Evolutionary conservation across 2,329 filamentous ascomycete species (phyloP).

Genomic region (Tolypocladium paradoxum): DNA sequence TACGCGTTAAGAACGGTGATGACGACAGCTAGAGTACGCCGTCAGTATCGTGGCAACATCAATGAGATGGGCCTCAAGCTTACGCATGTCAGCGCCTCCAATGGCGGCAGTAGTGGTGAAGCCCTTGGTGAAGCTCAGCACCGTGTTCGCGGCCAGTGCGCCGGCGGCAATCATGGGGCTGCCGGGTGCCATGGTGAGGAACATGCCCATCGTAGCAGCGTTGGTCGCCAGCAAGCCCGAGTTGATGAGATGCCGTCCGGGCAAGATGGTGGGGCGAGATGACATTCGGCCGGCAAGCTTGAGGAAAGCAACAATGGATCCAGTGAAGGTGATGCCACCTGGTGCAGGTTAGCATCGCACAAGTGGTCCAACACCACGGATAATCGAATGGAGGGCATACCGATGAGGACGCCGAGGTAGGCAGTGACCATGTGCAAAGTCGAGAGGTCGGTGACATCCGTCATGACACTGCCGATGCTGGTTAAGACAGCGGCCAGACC

Average conservation of each 20-base stretch:
- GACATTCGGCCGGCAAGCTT: slow-evolving; percentile 79
- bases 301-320: slow-evolving; percentile 79
- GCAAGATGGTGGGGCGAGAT: slow-evolving; percentile 61
- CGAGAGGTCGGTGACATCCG: slow-evolving; percentile 57
- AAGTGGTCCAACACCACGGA: neutral
- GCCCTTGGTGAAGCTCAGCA: slow-evolving; percentile 73
- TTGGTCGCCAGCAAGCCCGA: slow-evolving; percentile 64
- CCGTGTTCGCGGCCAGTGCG: slow-evolving; percentile 65
- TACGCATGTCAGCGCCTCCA: slow-evolving; percentile 85
- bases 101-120: slow-evolving; percentile 83
- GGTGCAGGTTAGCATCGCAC: neutral
- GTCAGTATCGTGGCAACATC: slow-evolving; percentile 4
- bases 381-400: slow-evolving; percentile 16
- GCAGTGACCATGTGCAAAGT: slow-evolving; percentile 77
- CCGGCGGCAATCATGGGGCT: slow-evolving; percentile 69
- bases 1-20: slow-evolving; percentile 88
- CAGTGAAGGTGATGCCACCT: slow-evolving; percentile 80
- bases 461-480: slow-evolving; percentile 78
- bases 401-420: slow-evolving; percentile 78
- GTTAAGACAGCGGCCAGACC: slow-evolving; percentile 82
- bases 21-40: slow-evolving; percentile 47
- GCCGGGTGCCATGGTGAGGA: slow-evolving; percentile 71
- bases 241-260: slow-evolving; percentile 68
- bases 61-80: slow-evolving; percentile 6
- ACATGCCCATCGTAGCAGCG: slow-evolving; percentile 72